phyloP scores from a whole-genome alignment of 805 yeast species.

The Candida silvicultrix region DNA sequence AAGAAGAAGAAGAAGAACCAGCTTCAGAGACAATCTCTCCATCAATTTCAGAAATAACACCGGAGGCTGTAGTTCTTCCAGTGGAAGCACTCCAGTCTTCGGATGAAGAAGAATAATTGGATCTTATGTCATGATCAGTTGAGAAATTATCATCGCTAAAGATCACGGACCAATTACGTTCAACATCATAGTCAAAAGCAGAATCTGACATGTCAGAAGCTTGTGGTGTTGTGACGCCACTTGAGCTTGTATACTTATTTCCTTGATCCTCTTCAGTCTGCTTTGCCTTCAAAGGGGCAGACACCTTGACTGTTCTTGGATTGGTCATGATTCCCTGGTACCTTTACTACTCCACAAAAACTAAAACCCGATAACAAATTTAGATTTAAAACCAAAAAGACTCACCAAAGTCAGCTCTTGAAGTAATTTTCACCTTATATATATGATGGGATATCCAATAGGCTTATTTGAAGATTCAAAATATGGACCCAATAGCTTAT shows the following conservation, averaged over 20 bases:
- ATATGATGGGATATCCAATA: too few relatives aligned
- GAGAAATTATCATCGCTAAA: constrained; percentile 23
- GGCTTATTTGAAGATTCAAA: too few relatives aligned
- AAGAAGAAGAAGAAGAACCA: background rate
- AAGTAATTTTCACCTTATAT: too few relatives aligned
- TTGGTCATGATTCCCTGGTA: background rate
- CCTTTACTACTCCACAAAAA: background rate
- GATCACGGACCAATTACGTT: constrained; percentile 22
- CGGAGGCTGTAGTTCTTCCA: constrained; percentile 5
- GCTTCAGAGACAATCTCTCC: too few relatives aligned
- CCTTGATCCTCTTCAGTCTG: background rate
- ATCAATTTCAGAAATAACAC: constrained; percentile 15
- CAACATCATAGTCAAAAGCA: constrained; percentile 14
- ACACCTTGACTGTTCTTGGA: background rate
- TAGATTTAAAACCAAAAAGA: background rate
- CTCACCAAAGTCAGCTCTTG: too few relatives aligned
- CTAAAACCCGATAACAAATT: background rate
- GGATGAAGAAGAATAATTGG: constrained; percentile 15
- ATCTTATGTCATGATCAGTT: constrained; percentile 20
- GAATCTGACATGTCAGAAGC: constrained; percentile 7
- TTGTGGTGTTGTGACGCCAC: background rate
- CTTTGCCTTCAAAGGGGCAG: background rate
- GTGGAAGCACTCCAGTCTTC: constrained; percentile 3
- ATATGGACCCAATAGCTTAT: too few relatives aligned
- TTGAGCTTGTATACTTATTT: background rate